These are phyloP conservation scores for Bretziella fagacearum DNA, from an alignment of 2,329 filamentous ascomycete species.

Conservation along the genomic window DNA sequence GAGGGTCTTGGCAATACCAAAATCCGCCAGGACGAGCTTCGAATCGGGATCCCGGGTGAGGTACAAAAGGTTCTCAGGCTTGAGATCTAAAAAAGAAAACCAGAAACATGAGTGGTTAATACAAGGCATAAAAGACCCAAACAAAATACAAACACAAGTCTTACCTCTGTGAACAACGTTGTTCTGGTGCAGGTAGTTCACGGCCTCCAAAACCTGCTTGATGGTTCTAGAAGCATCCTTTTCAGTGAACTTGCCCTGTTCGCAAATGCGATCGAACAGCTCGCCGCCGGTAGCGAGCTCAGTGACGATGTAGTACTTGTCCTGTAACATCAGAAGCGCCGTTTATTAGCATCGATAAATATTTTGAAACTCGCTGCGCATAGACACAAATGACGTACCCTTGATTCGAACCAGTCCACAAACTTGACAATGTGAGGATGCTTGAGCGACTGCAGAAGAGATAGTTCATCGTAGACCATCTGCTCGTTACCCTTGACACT, in stretches of 20 bases:
- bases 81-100: constrained; percentile 71
- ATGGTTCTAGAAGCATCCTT: constrained; percentile 96
- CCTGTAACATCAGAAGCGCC: constrained; percentile 32
- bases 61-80: constrained; percentile 95
- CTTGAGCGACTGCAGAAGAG: constrained; percentile 77
- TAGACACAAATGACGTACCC: constrained; percentile 37
- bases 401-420: constrained; percentile 97
- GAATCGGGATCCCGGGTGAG: constrained; percentile 62
- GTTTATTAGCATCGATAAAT: not conserved
- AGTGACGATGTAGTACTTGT: constrained; percentile 99
- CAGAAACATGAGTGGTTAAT: not conserved
- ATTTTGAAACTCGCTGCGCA: not conserved
- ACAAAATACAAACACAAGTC: not conserved
- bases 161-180: constrained; percentile 90
- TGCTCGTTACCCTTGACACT: constrained; percentile 96
- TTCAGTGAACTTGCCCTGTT: constrained; percentile 94
- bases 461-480: constrained; percentile 96
- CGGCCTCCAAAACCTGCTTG: constrained; percentile 76
- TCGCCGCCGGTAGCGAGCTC: constrained; percentile 91
- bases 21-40: constrained; percentile 83
- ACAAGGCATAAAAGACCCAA: not conserved
- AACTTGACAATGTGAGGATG: constrained; percentile 96
- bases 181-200: constrained; percentile 84
- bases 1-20: constrained; percentile 96
- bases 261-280: constrained; percentile 94